These are phyloP conservation scores for Termitomyces heimii DNA, from an alignment of 768 basidiomycete species.

Conservation along the genomic window DNA sequence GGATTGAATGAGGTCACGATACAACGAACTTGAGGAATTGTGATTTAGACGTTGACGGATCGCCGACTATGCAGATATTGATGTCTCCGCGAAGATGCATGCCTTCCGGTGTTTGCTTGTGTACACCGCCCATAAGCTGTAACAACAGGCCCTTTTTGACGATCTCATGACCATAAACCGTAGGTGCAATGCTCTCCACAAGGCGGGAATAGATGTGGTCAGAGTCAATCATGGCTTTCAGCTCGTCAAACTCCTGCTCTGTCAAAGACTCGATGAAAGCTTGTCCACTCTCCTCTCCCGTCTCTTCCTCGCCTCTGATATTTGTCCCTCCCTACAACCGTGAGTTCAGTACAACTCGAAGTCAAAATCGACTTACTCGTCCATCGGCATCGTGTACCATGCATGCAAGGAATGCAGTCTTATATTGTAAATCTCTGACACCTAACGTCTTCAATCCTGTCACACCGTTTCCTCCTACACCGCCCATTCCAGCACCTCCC, in stretches of 20 bases:
- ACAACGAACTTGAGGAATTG: constrained; percentile 90
- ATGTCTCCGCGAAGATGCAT: constrained; percentile 99
- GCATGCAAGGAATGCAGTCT: constrained; percentile 96
- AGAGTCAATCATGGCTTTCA: constrained; percentile 89
- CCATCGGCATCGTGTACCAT: constrained; percentile 94
- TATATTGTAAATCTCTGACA: constrained; percentile 94
- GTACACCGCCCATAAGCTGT: constrained; percentile 98
- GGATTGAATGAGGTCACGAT: neutral
- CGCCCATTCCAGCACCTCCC: constrained; percentile 51
- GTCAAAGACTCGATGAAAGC: constrained; percentile 88
- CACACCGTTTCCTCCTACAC: constrained; percentile 75
- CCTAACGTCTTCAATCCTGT: constrained; percentile 92
- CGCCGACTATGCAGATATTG: constrained; percentile 97
- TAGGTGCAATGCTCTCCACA: constrained; percentile 93
- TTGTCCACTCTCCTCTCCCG: constrained; percentile 70
- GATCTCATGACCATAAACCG: constrained; percentile 98
- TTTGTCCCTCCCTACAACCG: constrained; percentile 68
- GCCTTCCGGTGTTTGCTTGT: constrained; percentile 93
- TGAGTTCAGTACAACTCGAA: constrained; percentile 4
- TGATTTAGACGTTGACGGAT: constrained; percentile 96
- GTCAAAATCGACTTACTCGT: constrained; percentile 48
- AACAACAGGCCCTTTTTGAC: constrained; percentile 96
- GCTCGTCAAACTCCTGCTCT: constrained; percentile 91
- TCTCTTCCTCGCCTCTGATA: constrained; percentile 84
- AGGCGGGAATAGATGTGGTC: constrained; percentile 93